Conservation (phyloP, 306 rosid species). For the Dryas alaskensis region DNA sequence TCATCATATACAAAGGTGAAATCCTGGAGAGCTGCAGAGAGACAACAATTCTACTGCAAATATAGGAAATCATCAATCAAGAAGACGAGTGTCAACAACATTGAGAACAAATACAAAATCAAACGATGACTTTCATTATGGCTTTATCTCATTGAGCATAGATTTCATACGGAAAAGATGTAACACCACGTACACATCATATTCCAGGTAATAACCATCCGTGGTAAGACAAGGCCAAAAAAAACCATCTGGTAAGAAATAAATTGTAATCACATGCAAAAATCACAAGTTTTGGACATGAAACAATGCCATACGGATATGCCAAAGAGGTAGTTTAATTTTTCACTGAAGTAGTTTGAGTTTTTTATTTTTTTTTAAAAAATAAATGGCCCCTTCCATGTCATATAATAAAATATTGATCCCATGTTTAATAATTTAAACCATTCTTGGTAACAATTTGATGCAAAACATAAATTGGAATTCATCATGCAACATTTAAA, state of each 20-base stretch:
- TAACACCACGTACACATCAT: background rate
- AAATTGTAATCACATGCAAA: background rate
- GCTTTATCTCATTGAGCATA: background rate
- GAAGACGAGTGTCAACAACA: background rate
- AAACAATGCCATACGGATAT: background rate
- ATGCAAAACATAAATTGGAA: background rate
- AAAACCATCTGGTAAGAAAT: no score
- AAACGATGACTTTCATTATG: background rate
- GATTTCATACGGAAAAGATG: background rate
- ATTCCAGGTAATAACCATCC: background rate
- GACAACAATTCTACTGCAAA: background rate
- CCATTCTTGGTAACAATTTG: background rate
- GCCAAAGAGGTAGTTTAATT: no score
- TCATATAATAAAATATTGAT: background rate
- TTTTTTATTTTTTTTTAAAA: background rate
- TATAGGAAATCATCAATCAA: background rate
- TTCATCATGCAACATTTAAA: conserved; percentile 8
- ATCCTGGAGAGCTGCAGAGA: conserved; percentile 4
- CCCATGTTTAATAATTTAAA: background rate
- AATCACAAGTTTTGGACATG: background rate
- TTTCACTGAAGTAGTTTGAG: background rate
- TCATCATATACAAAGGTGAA: conserved; percentile 25
- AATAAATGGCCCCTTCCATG: background rate
- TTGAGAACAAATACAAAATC: background rate
- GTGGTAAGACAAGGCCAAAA: background rate